Conservation (phyloP, 2,329 filamentous ascomycete genomes). For the Fusarium nematophilum region DNA sequence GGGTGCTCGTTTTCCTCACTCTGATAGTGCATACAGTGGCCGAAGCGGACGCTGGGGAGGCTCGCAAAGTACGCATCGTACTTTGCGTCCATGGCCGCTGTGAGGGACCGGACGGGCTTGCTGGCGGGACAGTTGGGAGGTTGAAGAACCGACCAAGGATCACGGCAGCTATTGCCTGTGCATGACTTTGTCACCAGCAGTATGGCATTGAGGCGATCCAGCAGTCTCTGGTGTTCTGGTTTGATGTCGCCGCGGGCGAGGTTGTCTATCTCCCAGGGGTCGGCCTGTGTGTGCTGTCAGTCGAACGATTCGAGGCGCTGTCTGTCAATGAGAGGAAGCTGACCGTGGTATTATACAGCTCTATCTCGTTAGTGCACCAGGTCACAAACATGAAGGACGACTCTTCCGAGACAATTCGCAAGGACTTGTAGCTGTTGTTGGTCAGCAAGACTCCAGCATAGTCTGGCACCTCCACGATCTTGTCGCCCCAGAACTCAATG, state of each 20-base stretch:
- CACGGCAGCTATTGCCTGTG: slow-evolving; percentile 60
- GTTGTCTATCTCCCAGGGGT: slow-evolving; percentile 11
- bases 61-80: slow-evolving; percentile 17
- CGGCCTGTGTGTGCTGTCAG: too few species aligned
- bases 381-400: slow-evolving; percentile 65
- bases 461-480: slow-evolving; percentile 35
- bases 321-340: too few species aligned
- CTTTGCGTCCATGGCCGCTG: not conserved
- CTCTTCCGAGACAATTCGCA: slow-evolving; percentile 57
- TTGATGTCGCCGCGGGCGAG: slow-evolving; percentile 7
- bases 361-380: slow-evolving; percentile 63
- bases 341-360: slow-evolving; percentile 64
- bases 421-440: slow-evolving; percentile 65
- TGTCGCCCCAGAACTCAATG: slow-evolving; percentile 64
- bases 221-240: slow-evolving; percentile 39
- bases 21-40: slow-evolving; percentile 23
- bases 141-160: slow-evolving; percentile 58
- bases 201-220: slow-evolving; percentile 65
- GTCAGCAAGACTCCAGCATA: slow-evolving; percentile 7
- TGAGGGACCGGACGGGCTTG: not conserved
- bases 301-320: too few species aligned
- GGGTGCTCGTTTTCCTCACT: slow-evolving; percentile 10
- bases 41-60: slow-evolving; percentile 10
- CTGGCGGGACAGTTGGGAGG: not conserved
- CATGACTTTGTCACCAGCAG: slow-evolving; percentile 70